Evolutionary conservation across 1,284 basidiomycete species (phyloP).

Genomic region (Irpex sp.): DNA sequence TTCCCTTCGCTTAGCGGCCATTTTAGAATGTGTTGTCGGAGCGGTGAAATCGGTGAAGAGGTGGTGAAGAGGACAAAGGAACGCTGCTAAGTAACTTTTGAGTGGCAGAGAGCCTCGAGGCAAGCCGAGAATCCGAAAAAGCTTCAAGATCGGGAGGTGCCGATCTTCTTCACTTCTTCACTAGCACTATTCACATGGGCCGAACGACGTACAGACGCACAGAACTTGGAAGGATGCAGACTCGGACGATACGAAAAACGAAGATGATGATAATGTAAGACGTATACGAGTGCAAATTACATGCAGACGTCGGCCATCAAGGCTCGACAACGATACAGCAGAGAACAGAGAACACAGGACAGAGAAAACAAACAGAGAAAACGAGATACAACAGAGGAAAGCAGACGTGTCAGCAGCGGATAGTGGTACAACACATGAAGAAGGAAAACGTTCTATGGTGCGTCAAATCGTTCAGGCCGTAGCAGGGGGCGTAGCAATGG

Average conservation of each 20-base stretch:
- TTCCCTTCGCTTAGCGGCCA: slow-evolving; percentile 25
- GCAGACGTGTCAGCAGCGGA: not conserved
- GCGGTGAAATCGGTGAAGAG: not conserved
- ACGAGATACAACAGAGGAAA: not conserved
- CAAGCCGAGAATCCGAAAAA: no score
- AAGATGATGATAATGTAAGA: not conserved
- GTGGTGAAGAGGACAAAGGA: not conserved
- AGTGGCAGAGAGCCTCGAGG: no score
- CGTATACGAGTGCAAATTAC: not conserved
- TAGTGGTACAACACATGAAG: not conserved
- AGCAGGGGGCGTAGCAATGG: not conserved
- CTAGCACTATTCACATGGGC: no score
- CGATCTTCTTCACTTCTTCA: no score
- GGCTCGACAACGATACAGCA: not conserved
- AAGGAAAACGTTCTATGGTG: not conserved
- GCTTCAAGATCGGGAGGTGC: no score
- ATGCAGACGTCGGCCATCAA: not conserved
- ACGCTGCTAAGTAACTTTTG: not conserved
- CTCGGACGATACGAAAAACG: not conserved
- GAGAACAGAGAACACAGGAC: not conserved
- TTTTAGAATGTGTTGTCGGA: slow-evolving; percentile 1
- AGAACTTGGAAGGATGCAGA: not conserved
- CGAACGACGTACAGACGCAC: not conserved
- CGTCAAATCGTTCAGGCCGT: not conserved
- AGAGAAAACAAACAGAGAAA: not conserved